Evolutionary conservation across 257 asterid genomes (phyloP).

Genomic region (Salvia splendens): DNA sequence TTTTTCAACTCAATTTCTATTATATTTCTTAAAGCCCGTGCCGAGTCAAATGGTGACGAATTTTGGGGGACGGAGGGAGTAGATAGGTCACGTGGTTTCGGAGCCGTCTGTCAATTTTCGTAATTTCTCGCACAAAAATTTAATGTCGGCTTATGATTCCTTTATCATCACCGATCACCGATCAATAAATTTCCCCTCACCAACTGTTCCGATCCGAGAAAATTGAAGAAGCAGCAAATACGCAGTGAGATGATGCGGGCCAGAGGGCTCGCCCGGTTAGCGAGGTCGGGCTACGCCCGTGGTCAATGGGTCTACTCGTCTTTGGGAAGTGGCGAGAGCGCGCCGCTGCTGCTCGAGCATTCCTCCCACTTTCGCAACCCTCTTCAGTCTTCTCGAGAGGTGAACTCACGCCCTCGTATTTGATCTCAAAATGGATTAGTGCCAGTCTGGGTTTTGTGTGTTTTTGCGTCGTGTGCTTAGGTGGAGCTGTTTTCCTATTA

Average conservation of each 20-base stretch:
- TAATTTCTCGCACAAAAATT: conserved; percentile 13
- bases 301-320: conserved; percentile 39
- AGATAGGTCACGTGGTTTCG: conserved; percentile 26
- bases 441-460: neutral
- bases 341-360: conserved; percentile 41
- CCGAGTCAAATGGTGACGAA: too few relatives aligned
- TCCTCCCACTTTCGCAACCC: conserved; percentile 40
- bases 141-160: conserved; percentile 28
- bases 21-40: too few relatives aligned
- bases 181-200: neutral
- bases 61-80: too few relatives aligned
- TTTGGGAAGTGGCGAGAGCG: conserved; percentile 22
- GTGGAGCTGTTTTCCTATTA: neutral
- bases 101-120: conserved; percentile 25
- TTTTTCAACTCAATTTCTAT: too few relatives aligned
- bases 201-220: conserved; percentile 19
- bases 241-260: conserved; percentile 38
- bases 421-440: neutral
- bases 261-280: conserved; percentile 48
- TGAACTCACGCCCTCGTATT: conserved; percentile 26
- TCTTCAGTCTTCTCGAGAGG: conserved; percentile 49
- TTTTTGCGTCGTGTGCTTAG: conserved; percentile 6
- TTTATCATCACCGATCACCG: conserved; percentile 29
- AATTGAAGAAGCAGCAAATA: neutral
- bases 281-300: conserved; percentile 50